phyloP scores from a whole-genome alignment of 2,329 filamentous ascomycete species.

The Colletotrichum sp. region DNA sequence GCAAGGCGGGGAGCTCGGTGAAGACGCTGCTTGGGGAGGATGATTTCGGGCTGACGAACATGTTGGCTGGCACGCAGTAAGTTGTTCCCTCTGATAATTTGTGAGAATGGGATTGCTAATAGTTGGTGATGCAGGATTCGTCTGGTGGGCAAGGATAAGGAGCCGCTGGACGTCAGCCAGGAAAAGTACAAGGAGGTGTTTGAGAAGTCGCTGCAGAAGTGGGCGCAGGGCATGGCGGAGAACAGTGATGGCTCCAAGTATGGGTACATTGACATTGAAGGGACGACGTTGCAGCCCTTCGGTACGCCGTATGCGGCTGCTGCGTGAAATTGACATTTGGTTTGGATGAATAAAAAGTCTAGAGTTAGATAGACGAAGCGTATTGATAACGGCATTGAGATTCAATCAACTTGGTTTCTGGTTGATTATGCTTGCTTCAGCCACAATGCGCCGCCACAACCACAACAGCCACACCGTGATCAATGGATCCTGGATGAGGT shows the following conservation, averaged over 20 bases:
- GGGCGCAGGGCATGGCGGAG: slow-evolving; percentile 31
- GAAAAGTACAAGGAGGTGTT: slow-evolving; percentile 35
- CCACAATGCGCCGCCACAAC: background rate
- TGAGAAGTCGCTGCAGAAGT: slow-evolving; percentile 31
- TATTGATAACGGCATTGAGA: background rate
- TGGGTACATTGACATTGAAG: slow-evolving; percentile 35
- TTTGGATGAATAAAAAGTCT: background rate
- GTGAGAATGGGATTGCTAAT: background rate
- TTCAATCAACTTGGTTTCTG: background rate
- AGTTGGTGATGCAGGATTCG: slow-evolving; percentile 23
- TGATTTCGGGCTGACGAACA: slow-evolving; percentile 47
- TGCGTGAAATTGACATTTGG: background rate
- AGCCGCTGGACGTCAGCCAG: slow-evolving; percentile 32
- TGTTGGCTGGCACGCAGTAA: slow-evolving; percentile 34
- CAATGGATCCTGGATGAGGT: too few relatives aligned
- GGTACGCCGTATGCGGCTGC: slow-evolving; percentile 22
- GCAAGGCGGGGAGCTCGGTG: slow-evolving; percentile 52
- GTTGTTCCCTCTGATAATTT: slow-evolving; percentile 8
- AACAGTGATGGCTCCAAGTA: slow-evolving; percentile 34
- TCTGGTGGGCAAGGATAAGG: slow-evolving; percentile 34
- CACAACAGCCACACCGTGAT: background rate
- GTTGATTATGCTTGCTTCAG: background rate
- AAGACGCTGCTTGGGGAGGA: slow-evolving; percentile 51
- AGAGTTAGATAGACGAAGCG: background rate
- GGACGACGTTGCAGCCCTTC: slow-evolving; percentile 34